Base-by-base conservation (phyloP, 805 yeast genomes). In the Tetrapisispora iriomotensis region DNA sequence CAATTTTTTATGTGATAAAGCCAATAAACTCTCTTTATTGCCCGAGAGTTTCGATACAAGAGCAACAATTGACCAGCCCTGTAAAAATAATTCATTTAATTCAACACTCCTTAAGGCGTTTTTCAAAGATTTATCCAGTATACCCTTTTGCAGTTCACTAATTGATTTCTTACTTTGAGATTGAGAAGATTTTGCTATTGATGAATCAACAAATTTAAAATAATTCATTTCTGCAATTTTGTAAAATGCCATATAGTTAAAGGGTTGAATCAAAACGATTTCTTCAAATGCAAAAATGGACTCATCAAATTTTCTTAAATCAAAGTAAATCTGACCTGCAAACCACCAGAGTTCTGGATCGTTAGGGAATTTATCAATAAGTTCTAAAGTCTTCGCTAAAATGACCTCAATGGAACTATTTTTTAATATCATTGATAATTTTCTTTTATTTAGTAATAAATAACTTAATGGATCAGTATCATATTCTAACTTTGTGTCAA, bases 331-430 rank as follows among this genome's bases (percentile, higher is more conserved):
- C 27, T 75, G 74, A 3, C 77, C 81, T 40, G 87, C 65, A 58
- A 84, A 94, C 35, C 77, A 68, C 95, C 94, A 86, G 2, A 82
- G 65, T 45, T 81, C 77, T 2, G 74, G 65, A 58, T 92, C 97
- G 17, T 79, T 57, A 1, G 96, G 95, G 48, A 58, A 57, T 40
- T 55, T 50, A 21, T 61, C 64, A 17, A 51, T 40, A 17, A 61
- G 34, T 9, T 45, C 39, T 22, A 56, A 36, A 26, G 47, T 45
- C 8, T 46, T 43, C 6, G 43, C 17, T 6, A 54, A 15, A 8
- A 41, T 40, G 34, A 46, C 39, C 34, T 51, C 53, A 13, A 41
- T 43, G 14, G 45, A 38, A 22, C 43, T 38, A 10, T 43, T 35
- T 14, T 42, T 42, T 20, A 34, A 14, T 40, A 50, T 43, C 24